Evolutionary conservation across 768 basidiomycete genomes (phyloP), one percentile per base, ranked within the genome.

Genomic region (Tricholoma matsutake): DNA sequence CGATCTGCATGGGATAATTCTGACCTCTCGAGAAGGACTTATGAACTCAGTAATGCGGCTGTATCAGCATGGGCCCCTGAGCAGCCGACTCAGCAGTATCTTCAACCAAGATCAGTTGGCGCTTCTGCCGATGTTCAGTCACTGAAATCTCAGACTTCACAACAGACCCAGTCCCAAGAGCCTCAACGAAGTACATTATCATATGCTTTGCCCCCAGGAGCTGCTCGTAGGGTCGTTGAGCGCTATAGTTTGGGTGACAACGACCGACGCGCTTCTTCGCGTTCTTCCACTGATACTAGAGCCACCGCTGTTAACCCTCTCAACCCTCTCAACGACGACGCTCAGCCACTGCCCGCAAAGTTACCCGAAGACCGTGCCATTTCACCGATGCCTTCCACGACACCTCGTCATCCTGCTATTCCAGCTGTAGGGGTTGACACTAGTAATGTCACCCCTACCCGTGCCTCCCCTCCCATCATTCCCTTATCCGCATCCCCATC

Each of bases 401-500:
- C 73, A 14, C 80, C 80, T 59, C 82, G 79, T 16, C 83, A 84
- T 65, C 65, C 71, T 25, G 69, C 74, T 31, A 76, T 77, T 52
- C 69, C 72, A 16, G 71, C 71, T 59, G 65, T 72, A 45, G 66
- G 68, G 47, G 70, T 67, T n/a, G 59, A 61, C 67, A 61, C 69
- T 69, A 67, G 79, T 65, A 73, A 68, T 56, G 55, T 73, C 34
- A 45, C 22, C 3, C 1, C 51, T 3, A 53, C 7, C 28, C n/a
- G n/a, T n/a, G 29, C 29, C 14, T 32, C 51, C 25, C 72, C 81
- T 18, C 80, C 85, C 39, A 80, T 82, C 56, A 84, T 86, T 69
- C 84, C 84, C 31, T 73, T 88, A 49, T 81, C 85, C 20, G 80
- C 84, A 11, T 81, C 84, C 13, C 84, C 84, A 57, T 77, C 81